Conservation (phyloP, 2,329 filamentous ascomycete genomes). For the Truncatella angustata region DNA sequence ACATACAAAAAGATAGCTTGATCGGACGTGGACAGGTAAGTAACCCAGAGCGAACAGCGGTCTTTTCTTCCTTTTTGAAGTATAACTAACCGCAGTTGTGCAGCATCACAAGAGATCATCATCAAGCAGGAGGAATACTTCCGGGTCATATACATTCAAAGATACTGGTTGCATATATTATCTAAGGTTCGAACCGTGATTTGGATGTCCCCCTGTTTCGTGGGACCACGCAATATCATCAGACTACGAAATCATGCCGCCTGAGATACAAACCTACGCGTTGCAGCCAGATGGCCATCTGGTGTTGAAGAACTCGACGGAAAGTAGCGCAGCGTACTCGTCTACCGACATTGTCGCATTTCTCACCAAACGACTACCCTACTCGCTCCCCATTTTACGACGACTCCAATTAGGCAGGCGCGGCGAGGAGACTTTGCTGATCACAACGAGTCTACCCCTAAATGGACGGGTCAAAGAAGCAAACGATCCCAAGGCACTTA, state of each 20-base stretch:
- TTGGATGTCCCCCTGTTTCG: background rate
- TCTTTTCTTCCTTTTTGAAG: no score
- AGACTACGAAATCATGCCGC: background rate
- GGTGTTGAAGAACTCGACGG: background rate
- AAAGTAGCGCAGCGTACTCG: background rate
- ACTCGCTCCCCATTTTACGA: constrained; percentile 1
- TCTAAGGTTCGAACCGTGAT: no score
- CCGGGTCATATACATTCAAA: no score
- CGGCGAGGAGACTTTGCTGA: background rate
- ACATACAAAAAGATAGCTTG: no score
- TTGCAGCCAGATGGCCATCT: constrained; percentile 3
- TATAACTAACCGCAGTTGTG: no score
- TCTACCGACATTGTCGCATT: constrained; percentile 3
- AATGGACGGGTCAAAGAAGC: background rate
- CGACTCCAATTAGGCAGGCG: background rate
- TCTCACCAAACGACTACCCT: background rate
- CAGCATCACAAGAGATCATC: no score
- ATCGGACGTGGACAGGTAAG: no score
- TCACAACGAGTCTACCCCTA: background rate
- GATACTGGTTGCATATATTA: no score
- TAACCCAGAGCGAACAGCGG: no score
- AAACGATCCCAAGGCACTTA: background rate
- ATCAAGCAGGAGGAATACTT: no score
- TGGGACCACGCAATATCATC: no score
- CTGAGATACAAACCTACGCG: background rate